phyloP scores from a whole-genome alignment of 805 yeast genomes.

The Osmozyma mogii region DNA sequence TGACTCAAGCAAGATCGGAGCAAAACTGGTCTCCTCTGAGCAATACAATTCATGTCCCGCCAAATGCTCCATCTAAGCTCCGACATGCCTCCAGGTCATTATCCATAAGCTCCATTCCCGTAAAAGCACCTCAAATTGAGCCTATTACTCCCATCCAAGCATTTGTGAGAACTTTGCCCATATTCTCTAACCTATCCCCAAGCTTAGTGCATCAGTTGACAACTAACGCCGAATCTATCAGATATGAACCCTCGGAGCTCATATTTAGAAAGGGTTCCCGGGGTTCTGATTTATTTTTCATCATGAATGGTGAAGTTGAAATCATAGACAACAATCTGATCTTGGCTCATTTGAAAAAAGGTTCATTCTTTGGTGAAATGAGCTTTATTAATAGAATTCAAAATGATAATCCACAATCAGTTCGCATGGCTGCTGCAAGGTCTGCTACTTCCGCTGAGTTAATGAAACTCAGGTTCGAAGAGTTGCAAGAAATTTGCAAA shows the following conservation, averaged over 20 bases:
- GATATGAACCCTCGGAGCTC: slow-evolving; percentile 48
- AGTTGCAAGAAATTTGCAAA: slow-evolving; percentile 44
- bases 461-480: slow-evolving; percentile 49
- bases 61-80: slow-evolving; percentile 9
- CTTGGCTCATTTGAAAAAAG: slow-evolving; percentile 52
- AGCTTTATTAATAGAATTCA: slow-evolving; percentile 32
- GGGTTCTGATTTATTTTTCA: slow-evolving; percentile 60
- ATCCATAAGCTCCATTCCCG: slow-evolving; percentile 5
- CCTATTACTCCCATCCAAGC: slow-evolving; percentile 50
- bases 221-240: slow-evolving; percentile 49
- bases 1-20: slow-evolving; percentile 1
- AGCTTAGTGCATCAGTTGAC: slow-evolving; percentile 59
- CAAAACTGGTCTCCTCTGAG: no score
- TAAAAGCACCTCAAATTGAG: slow-evolving; percentile 33
- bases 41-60: slow-evolving; percentile 1
- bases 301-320: slow-evolving; percentile 65
- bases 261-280: slow-evolving; percentile 51
- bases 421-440: slow-evolving; percentile 57
- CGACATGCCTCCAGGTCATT: no score
- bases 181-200: slow-evolving; percentile 50
- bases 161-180: slow-evolving; percentile 48
- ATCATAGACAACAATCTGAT: slow-evolving; percentile 38
- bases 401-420: slow-evolving; percentile 11
- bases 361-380: slow-evolving; percentile 73
- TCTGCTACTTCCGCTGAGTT: slow-evolving; percentile 54